A percentile compares a stretch with the other conserved stretches of the same genome.
Conservation (phyloP, 148 eudicot genomes). For the Diospyros lotus region DNA sequence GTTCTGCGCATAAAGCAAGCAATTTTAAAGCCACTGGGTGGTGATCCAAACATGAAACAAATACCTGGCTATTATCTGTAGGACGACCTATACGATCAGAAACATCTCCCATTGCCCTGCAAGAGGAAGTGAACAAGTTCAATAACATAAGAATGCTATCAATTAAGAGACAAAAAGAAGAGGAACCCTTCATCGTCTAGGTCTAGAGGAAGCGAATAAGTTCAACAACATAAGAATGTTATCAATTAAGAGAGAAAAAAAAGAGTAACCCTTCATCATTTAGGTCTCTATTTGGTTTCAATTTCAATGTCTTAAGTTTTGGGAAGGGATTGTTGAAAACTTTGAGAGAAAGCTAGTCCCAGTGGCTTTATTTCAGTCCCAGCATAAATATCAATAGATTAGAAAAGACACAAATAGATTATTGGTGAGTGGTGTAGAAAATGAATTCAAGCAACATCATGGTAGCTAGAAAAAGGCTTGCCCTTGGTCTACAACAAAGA, state of each 20-base stretch:
- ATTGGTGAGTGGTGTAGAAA: too few relatives aligned
- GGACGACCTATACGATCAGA: constrained; percentile 98
- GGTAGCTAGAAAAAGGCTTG: too few relatives aligned
- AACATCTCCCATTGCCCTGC: constrained; percentile 98
- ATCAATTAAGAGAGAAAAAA: neutral
- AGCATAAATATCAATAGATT: too few relatives aligned
- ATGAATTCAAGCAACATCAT: too few relatives aligned
- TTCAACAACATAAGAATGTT: neutral
- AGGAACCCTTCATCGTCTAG: neutral
- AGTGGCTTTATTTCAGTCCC: too few relatives aligned
- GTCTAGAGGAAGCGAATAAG: constrained; percentile 6
- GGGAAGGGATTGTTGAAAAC: too few relatives aligned
- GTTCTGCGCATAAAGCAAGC: neutral
- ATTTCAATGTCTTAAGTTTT: too few relatives aligned
- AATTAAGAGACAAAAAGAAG: neutral
- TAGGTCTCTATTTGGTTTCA: too few relatives aligned
- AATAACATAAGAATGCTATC: neutral
- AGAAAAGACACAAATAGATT: too few relatives aligned
- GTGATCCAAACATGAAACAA: neutral
- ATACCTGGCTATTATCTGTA: constrained; percentile 93
- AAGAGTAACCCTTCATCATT: neutral
- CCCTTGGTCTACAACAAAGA: too few relatives aligned
- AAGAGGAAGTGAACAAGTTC: constrained; percentile 16
- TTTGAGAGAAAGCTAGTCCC: too few relatives aligned
- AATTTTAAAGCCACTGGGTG: neutral